Evolutionary conservation across 805 yeast species (phyloP), one percentile per base, ranked within the genome.

Genomic region (Saccharomycopsis sp.): DNA sequence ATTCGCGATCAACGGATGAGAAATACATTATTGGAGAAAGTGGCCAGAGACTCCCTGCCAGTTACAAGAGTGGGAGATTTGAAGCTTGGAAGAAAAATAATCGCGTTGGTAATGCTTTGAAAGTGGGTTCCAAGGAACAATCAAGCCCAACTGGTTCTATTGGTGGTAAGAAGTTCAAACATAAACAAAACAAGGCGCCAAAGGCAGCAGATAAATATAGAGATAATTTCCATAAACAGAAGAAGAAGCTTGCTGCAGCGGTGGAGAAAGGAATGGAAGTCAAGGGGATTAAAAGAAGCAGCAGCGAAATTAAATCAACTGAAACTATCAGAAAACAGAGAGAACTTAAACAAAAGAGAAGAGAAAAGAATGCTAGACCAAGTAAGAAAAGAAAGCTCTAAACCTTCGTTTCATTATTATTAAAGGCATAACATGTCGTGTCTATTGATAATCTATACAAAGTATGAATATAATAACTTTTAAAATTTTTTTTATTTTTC

Each of bases 1-100:
- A 85, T 60, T 71, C 85, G 16, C 80, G 75, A 56, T 85, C 93
- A 51, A 68, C 81, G 17, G 95, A 86, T 57, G 76, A 81, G 64
- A 89, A 86, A 65, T 90, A 72, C 64, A 93, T 93, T 56, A 81
- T 87, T 52, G 95, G 97, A 51, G 99, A 93, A 62, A 81, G 86
- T 62, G 99, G 99, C 5, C 88, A 83, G 56, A 77, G 76, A 59
- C 77, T 93, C 40, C 96, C 97, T 4, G 97, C 98, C 1, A 74
- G 93, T 11, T 87, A 80, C 66, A 74, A 85, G 58, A 80, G 95
- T 2, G 99, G 99, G 38, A 79, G 86, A 53, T 93, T 78, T 58
- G 97, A 89, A 44, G 82, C 81, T 35, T 93, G 99, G 99, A 84
- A 84, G 59, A 72, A 79, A 52, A 77, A 79, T 31, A 75, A 87